Percentiles rank a stretch among this genome's conserved stretches.
Evolutionary conservation across 2,329 filamentous ascomycete species (phyloP).

Genomic region (Cordyceps javanica): DNA sequence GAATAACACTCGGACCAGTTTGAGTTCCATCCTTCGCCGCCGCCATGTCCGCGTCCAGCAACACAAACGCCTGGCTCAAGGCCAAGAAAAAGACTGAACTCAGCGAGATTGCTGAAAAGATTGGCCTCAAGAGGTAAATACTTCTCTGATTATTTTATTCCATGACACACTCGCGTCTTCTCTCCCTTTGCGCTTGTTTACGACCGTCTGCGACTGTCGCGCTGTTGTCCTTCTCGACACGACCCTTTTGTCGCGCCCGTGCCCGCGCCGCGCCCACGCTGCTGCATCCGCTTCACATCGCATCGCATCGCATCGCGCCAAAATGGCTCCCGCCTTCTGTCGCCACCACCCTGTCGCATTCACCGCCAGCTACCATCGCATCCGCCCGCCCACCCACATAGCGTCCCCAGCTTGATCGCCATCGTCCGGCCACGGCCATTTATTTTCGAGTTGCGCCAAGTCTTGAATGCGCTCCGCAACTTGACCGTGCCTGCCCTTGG

Average conservation of each 20-base stretch:
- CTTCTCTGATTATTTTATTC: constrained; percentile 2
- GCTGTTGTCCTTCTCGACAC: not conserved
- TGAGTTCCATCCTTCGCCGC: not conserved
- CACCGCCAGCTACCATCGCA: not conserved
- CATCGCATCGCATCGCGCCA: constrained; percentile 6
- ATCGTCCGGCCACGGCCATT: not conserved
- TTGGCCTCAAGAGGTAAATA: constrained; percentile 68
- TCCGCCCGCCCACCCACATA: not conserved
- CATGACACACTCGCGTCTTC: too few relatives aligned
- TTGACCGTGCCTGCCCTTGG: not conserved
- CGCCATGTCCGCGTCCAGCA: constrained; percentile 22
- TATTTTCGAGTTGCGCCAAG: not conserved
- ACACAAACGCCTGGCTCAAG: constrained; percentile 65
- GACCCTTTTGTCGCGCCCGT: not conserved
- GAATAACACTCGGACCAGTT: not conserved
- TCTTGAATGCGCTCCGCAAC: not conserved
- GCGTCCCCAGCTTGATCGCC: not conserved
- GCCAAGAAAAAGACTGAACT: constrained; percentile 79
- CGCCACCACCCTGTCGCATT: constrained; percentile 1
- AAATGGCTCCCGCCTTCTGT: not conserved
- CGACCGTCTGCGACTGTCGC: not conserved
- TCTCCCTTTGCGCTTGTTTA: not conserved
- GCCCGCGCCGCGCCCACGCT: not conserved
- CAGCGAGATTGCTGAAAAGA: constrained; percentile 62
- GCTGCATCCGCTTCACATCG: not conserved